phyloP scores from a whole-genome alignment of 306 rosid genomes.

The Potentilla sterilis region DNA sequence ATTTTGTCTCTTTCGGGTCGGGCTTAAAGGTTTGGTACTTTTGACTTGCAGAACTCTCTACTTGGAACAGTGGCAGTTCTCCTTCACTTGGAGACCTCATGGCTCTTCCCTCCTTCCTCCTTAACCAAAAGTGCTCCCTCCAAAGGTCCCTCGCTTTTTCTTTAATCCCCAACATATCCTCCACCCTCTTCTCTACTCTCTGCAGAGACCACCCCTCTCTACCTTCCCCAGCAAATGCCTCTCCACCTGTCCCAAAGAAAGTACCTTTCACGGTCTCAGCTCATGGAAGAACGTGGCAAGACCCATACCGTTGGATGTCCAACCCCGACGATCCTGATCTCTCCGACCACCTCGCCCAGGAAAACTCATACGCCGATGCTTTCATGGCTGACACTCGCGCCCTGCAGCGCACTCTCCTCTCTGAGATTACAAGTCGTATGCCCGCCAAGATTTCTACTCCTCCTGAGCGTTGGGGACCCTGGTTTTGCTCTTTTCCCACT shows the following conservation, averaged over 20 bases:
- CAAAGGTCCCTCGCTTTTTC: slow-evolving; percentile 14
- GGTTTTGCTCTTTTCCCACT: slow-evolving; percentile 45
- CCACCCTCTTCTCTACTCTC: slow-evolving; percentile 40
- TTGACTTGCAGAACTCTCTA: neutral
- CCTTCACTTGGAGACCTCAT: slow-evolving; percentile 23
- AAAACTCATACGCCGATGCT: slow-evolving; percentile 66
- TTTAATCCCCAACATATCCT: slow-evolving; percentile 20
- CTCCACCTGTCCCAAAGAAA: slow-evolving; percentile 68
- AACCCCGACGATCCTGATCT: slow-evolving; percentile 59
- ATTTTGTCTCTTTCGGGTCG: no score
- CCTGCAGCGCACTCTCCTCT: slow-evolving; percentile 46
- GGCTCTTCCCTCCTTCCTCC: slow-evolving; percentile 44
- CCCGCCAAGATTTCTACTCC: slow-evolving; percentile 73
- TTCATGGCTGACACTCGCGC: slow-evolving; percentile 74
- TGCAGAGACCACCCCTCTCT: slow-evolving; percentile 32
- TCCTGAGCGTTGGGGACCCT: slow-evolving; percentile 92
- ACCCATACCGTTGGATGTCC: slow-evolving; percentile 91
- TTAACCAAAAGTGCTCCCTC: slow-evolving; percentile 27
- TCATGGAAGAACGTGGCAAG: slow-evolving; percentile 68
- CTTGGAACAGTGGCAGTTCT: neutral
- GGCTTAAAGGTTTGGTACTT: no score
- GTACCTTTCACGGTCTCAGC: slow-evolving; percentile 53
- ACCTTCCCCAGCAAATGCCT: slow-evolving; percentile 34
- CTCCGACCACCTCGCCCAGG: slow-evolving; percentile 51
- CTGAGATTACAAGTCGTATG: slow-evolving; percentile 72